A percentile compares a stretch with the other conserved stretches of the same genome.
Evolutionary conservation across 2,329 filamentous ascomycete species (phyloP).

Genomic region (Claviceps digitariae): DNA sequence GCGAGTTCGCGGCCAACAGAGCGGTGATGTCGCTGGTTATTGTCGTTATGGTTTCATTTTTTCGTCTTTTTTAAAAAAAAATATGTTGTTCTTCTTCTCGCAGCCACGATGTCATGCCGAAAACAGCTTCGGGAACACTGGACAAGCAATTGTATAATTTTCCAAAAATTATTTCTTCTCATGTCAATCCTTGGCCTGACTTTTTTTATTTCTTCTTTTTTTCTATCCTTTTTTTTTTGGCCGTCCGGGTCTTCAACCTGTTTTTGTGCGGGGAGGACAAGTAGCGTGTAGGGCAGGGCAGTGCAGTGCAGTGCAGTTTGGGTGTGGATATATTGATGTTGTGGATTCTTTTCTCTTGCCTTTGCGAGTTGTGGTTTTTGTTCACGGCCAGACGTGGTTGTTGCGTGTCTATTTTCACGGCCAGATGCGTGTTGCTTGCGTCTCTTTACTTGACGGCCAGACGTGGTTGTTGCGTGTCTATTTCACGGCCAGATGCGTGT

Average conservation of each 20-base stretch:
- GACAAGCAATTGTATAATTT: neutral
- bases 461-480: too few relatives aligned
- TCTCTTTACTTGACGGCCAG: too few relatives aligned
- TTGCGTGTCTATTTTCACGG: too few relatives aligned
- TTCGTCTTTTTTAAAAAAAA: neutral
- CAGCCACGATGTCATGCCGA: neutral
- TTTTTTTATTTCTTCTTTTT: neutral
- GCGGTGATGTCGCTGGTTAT: constrained; percentile 7
- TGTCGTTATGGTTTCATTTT: neutral
- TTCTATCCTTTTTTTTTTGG: neutral
- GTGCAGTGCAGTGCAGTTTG: neutral
- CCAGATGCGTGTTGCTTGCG: too few relatives aligned
- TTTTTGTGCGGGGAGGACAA: neutral
- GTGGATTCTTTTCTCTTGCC: neutral
- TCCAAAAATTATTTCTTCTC: neutral
- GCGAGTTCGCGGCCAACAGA: constrained; percentile 31
- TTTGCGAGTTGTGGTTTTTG: too few relatives aligned
- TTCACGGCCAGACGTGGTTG: too few relatives aligned
- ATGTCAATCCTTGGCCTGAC: neutral
- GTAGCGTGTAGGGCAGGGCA: neutral
- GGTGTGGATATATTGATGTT: neutral
- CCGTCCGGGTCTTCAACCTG: too few relatives aligned
- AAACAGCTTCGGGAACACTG: too few relatives aligned
- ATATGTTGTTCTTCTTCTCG: too few relatives aligned
- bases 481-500: too few relatives aligned